phyloP scores from a whole-genome alignment of 2,329 filamentous ascomycete genomes.

The Cercospora zeae-maydis region DNA sequence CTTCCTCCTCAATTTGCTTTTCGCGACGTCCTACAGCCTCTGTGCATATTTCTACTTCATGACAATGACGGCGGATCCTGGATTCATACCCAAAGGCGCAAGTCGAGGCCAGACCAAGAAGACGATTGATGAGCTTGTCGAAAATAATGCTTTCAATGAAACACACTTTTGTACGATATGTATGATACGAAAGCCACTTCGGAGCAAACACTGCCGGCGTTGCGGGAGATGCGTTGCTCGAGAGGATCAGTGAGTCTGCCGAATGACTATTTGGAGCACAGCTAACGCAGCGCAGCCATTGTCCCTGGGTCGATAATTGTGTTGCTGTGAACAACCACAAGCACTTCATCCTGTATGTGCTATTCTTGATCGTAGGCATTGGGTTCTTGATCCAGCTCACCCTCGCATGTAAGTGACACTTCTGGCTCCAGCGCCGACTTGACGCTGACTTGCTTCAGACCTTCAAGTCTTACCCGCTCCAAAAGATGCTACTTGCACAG shows the following conservation, averaged over 20 bases:
- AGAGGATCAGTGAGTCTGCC: conserved; percentile 78
- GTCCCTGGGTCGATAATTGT: conserved; percentile 97
- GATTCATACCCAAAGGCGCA: conserved; percentile 85
- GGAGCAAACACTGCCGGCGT: conserved; percentile 92
- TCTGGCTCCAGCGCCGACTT: background rate
- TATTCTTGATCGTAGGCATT: conserved; percentile 73
- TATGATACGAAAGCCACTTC: conserved; percentile 87
- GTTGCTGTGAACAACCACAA: conserved; percentile 93
- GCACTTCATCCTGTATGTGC: conserved; percentile 88
- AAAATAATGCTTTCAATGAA: conserved; percentile 86
- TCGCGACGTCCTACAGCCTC: conserved; percentile 60
- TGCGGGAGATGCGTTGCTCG: conserved; percentile 92
- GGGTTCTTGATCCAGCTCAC: conserved; percentile 66
- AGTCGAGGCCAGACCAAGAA: conserved; percentile 87
- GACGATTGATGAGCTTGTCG: conserved; percentile 81
- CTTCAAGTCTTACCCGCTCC: conserved; percentile 47
- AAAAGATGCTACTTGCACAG: conserved; percentile 59
- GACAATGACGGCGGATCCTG: conserved; percentile 84
- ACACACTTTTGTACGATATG: conserved; percentile 89
- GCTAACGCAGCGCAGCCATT: conserved; percentile 62
- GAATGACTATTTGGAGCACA: background rate
- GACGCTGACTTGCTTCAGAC: conserved; percentile 22
- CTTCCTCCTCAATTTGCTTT: conserved; percentile 74
- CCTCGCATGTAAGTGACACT: conserved; percentile 60
- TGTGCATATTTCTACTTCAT: conserved; percentile 83